phyloP scores from a whole-genome alignment of 1,139 yeast species.

The Taphrina pruni region DNA sequence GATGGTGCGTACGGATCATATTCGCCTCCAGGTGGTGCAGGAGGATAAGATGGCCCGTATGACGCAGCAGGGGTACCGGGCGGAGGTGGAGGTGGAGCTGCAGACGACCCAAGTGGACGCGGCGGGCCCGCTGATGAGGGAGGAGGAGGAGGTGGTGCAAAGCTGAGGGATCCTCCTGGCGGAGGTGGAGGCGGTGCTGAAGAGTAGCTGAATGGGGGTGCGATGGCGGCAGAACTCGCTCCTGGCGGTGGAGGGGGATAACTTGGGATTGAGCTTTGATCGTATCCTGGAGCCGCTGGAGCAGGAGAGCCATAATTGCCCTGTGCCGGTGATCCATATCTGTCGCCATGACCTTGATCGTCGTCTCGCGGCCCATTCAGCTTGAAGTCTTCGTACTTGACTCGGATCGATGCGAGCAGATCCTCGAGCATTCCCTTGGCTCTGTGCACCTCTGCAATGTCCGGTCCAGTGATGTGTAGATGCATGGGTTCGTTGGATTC shows the following conservation, averaged over 20 bases:
- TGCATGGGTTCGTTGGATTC: conserved; percentile 53
- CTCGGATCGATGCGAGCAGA: conserved; percentile 50
- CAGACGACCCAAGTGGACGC: conserved; percentile 7
- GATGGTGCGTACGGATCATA: conserved; percentile 25
- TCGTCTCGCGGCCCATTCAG: conserved; percentile 36
- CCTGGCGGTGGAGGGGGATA: conserved; percentile 36
- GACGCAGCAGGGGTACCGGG: background rate
- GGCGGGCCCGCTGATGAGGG: background rate
- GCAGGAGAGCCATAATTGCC: conserved; percentile 21
- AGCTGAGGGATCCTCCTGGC: background rate
- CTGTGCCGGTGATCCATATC: conserved; percentile 7
- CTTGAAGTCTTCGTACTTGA: conserved; percentile 47
- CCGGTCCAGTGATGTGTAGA: conserved; percentile 51
- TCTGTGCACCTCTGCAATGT: conserved; percentile 48
- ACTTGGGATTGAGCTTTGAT: background rate
- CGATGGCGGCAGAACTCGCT: conserved; percentile 15
- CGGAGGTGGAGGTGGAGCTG: conserved; percentile 27
- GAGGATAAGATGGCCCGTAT: background rate
- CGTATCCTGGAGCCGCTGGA: conserved; percentile 11
- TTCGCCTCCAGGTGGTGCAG: conserved; percentile 8
- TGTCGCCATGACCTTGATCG: conserved; percentile 17
- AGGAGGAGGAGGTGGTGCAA: conserved; percentile 9
- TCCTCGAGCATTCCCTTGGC: conserved; percentile 52
- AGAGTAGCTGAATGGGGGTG: conserved; percentile 20
- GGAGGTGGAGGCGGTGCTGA: conserved; percentile 18